A percentile compares a stretch with the other conserved stretches of the same genome.
Evolutionary conservation across 2,329 filamentous ascomycete genomes (phyloP).

Genomic region (Lithohypha guttulata): DNA sequence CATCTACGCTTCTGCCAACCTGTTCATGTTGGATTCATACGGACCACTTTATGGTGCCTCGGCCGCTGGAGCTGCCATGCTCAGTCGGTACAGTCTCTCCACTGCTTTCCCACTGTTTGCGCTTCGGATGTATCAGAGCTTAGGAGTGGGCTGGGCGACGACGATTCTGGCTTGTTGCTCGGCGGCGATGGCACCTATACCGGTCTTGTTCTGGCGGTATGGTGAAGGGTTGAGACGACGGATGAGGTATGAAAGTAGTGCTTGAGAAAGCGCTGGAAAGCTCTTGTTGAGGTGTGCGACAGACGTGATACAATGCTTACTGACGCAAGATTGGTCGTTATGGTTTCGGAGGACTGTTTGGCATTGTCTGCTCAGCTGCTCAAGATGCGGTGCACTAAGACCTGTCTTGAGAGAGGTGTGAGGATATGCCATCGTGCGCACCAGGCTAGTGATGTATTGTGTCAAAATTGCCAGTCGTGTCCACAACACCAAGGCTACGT

Average conservation of each 20-base stretch:
- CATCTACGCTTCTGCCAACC: constrained; percentile 28
- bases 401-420: too few relatives aligned
- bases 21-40: constrained; percentile 34
- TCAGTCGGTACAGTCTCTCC: constrained; percentile 24
- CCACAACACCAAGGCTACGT: too few relatives aligned
- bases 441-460: too few relatives aligned
- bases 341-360: too few relatives aligned
- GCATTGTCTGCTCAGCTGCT: too few relatives aligned
- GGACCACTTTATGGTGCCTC: constrained; percentile 31
- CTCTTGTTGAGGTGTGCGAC: too few relatives aligned
- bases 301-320: too few relatives aligned
- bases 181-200: constrained; percentile 29
- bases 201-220: constrained; percentile 27
- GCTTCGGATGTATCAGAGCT: constrained; percentile 29
- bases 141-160: constrained; percentile 34
- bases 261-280: not conserved
- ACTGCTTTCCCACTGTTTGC: constrained; percentile 32
- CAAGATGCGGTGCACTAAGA: too few relatives aligned
- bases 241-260: constrained; percentile 22
- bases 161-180: constrained; percentile 29
- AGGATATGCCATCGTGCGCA: too few relatives aligned
- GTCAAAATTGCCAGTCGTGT: too few relatives aligned
- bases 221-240: constrained; percentile 26
- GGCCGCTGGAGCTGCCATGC: constrained; percentile 24
- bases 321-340: not conserved